phyloP scores from a whole-genome alignment of 2,329 filamentous ascomycete species.

The Fusarium sp. region DNA sequence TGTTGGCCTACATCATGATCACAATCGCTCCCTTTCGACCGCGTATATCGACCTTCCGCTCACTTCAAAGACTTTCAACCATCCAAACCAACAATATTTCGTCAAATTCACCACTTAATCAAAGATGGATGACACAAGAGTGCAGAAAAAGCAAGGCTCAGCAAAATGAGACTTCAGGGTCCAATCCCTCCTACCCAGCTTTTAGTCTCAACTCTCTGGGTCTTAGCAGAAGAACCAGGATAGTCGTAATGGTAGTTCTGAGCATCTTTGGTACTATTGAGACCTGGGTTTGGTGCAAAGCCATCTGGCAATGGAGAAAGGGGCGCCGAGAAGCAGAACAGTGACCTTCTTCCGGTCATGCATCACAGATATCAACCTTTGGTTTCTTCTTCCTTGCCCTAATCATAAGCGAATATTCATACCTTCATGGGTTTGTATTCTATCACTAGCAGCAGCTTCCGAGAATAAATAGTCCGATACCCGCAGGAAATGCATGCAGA shows the following conservation, averaged over 20 bases:
- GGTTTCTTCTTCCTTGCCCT: not conserved
- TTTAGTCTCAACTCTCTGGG: conserved; percentile 44
- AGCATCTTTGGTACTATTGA: conserved; percentile 47
- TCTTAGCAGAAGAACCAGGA: conserved; percentile 42
- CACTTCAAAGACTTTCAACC: not conserved
- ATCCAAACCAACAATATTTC: not conserved
- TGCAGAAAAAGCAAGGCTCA: not conserved
- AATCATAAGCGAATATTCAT: not conserved
- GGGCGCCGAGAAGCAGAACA: not conserved
- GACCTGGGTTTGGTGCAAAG: conserved; percentile 47
- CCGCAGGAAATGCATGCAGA: rapidly evolving
- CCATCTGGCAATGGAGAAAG: conserved; percentile 44
- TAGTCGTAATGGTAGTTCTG: conserved; percentile 39
- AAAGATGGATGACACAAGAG: not conserved
- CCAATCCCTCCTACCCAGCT: conserved; percentile 30
- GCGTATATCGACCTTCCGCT: too few relatives aligned
- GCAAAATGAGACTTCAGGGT: not conserved
- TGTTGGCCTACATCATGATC: not conserved
- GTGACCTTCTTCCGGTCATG: not conserved
- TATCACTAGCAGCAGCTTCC: not conserved
- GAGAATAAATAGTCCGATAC: too few relatives aligned
- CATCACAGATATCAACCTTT: not conserved
- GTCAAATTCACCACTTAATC: not conserved
- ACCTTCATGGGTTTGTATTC: not conserved
- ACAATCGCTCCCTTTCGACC: not conserved